A percentile compares a stretch with the other conserved stretches of the same genome.
These are phyloP conservation scores for Candida maltosa DNA, from an alignment of 805 yeast species.

Conservation along the genomic window DNA sequence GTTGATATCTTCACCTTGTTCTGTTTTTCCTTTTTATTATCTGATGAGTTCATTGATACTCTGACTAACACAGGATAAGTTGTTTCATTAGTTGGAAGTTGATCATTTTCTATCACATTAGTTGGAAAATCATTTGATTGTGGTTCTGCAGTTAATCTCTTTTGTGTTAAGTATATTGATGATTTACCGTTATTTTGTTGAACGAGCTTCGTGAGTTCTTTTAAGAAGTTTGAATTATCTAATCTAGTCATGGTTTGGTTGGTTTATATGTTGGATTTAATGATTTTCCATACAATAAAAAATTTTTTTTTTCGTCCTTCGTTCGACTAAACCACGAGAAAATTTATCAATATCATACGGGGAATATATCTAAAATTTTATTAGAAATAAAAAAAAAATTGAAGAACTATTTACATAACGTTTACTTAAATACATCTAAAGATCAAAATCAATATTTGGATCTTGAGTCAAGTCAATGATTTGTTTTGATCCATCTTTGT, in stretches of 20 bases:
- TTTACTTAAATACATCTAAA: no score
- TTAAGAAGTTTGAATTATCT: constrained; percentile 29
- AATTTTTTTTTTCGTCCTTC: no score
- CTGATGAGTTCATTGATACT: constrained; percentile 52
- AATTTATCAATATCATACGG: no score
- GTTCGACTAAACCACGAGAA: no score
- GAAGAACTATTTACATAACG: no score
- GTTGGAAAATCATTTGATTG: constrained; percentile 29
- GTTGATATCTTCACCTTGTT: constrained; percentile 67
- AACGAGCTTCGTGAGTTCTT: constrained; percentile 20
- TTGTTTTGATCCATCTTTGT: constrained; percentile 14
- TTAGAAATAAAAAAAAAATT: no score
- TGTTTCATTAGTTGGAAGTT: constrained; percentile 18
- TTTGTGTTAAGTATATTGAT: constrained; percentile 59
- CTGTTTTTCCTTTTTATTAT: constrained; percentile 30
- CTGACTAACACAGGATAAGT: constrained; percentile 67
- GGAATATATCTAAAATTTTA: no score
- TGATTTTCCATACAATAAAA: no score
- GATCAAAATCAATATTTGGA: constrained; percentile 9
- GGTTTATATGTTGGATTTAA: no score
- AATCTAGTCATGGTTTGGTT: constrained; percentile 17
- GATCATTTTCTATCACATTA: constrained; percentile 22
- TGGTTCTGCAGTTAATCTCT: constrained; percentile 35
- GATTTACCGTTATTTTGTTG: constrained; percentile 37
- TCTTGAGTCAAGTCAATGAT: constrained; percentile 13